A percentile compares a stretch with the other conserved stretches of the same genome.
Evolutionary conservation across 129 eudicot species (phyloP).

Genomic region (Smallanthus sonchifolius): DNA sequence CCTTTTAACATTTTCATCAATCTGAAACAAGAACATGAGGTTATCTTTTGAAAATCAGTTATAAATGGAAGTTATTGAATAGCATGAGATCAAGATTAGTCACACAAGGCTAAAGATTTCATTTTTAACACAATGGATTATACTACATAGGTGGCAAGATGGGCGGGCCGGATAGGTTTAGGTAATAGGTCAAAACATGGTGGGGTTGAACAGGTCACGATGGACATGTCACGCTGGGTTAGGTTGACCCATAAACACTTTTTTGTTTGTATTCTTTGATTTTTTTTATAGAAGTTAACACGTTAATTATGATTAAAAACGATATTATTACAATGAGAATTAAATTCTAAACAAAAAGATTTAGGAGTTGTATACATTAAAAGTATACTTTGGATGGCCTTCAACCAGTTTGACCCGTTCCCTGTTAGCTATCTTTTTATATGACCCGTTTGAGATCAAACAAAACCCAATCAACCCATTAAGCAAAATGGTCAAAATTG

Average conservation of each 20-base stretch:
- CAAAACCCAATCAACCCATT: neutral
- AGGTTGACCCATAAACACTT: neutral
- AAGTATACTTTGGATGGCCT: neutral
- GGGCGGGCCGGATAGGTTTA: neutral
- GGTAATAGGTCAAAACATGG: neutral
- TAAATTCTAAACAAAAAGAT: neutral
- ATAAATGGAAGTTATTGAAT: neutral
- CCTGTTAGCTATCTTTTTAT: neutral
- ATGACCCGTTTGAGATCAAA: neutral
- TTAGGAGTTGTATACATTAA: neutral
- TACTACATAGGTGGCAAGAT: neutral
- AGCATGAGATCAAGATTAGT: neutral
- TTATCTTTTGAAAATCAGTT: neutral
- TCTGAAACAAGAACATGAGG: constrained; percentile 33
- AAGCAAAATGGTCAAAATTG: neutral
- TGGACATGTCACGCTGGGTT: neutral
- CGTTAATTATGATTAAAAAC: neutral
- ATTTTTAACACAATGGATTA: neutral
- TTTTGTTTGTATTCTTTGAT: neutral
- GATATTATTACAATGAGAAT: neutral
- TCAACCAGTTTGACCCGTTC: neutral
- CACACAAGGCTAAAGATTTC: neutral
- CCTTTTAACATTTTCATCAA: constrained; percentile 63
- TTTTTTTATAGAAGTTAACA: neutral
- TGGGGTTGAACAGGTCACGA: neutral